Evolutionary conservation across 352 stramenopile genomes (phyloP).

Genomic region (Thalassiosira hispida): DNA sequence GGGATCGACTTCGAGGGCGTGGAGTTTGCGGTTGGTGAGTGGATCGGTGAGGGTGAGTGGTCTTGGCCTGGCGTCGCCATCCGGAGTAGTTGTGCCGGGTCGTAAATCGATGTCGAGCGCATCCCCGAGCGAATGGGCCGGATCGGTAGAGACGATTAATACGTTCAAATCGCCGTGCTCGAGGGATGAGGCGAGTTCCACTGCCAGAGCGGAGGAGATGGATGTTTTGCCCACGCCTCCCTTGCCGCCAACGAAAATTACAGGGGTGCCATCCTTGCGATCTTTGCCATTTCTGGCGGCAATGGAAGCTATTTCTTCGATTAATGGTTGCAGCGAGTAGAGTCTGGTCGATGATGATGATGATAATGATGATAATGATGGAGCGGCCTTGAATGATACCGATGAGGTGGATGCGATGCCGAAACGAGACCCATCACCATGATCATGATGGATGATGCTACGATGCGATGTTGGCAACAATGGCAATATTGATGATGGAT

Average conservation of each 20-base stretch:
- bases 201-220: conserved; percentile 68
- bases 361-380: no score
- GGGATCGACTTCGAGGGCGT: conserved; percentile 86
- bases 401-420: no score
- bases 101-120: conserved; percentile 84
- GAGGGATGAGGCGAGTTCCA: conserved; percentile 62
- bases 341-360: conserved; percentile 10
- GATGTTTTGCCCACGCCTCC: conserved; percentile 80
- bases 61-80: conserved; percentile 39
- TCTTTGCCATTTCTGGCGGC: conserved; percentile 9
- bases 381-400: no score
- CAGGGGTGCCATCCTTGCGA: conserved; percentile 42
- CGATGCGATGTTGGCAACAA: no score
- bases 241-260: conserved; percentile 82
- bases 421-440: no score
- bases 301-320: conserved; percentile 36
- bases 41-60: conserved; percentile 67
- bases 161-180: conserved; percentile 70
- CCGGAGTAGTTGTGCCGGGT: background rate
- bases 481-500: no score
- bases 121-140: conserved; percentile 88
- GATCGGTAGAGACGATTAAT: conserved; percentile 89
- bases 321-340: conserved; percentile 37
- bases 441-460: no score
- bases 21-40: conserved; percentile 69